Conservation (phyloP, 495 filamentous ascomycete genomes). For the Pyrenula aspistea region DNA sequence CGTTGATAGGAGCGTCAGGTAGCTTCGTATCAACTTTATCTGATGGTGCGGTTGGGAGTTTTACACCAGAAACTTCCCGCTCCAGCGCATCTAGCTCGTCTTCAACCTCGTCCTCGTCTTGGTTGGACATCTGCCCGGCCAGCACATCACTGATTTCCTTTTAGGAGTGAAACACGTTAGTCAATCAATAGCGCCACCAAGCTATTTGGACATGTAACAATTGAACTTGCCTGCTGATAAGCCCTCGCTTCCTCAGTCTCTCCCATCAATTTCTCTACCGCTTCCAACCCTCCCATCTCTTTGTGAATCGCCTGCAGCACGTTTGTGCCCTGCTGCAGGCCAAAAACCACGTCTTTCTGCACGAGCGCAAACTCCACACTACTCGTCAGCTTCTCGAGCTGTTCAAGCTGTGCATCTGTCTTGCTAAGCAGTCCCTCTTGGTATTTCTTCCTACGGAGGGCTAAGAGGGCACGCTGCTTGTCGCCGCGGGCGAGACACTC, state of each 20-base stretch:
- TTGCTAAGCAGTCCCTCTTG: constrained; percentile 82
- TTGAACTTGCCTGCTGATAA: constrained; percentile 76
- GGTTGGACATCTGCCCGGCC: constrained; percentile 68
- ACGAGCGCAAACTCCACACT: constrained; percentile 89
- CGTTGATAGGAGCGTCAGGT: constrained; percentile 15
- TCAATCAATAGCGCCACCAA: too few species aligned
- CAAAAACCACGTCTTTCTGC: constrained; percentile 89
- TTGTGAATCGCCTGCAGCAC: constrained; percentile 83
- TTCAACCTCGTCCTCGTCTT: constrained; percentile 96
- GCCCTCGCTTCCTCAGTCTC: constrained; percentile 79
- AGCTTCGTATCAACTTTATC: constrained; percentile 13
- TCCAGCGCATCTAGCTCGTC: constrained; percentile 80
- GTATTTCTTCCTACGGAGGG: constrained; percentile 91
- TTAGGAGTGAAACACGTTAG: constrained; percentile 3
- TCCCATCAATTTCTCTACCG: constrained; percentile 86
- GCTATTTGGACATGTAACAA: background rate
- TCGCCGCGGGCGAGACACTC: constrained; percentile 66
- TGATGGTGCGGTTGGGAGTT: constrained; percentile 50
- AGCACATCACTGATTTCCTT: constrained; percentile 89
- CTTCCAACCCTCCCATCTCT: constrained; percentile 92
- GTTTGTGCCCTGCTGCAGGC: constrained; percentile 80
- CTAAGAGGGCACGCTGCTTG: constrained; percentile 70
- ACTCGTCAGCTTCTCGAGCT: constrained; percentile 70
- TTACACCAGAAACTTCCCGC: constrained; percentile 43
- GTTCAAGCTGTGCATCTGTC: constrained; percentile 81